phyloP scores from a whole-genome alignment of 2,329 filamentous ascomycete genomes.

The Colletotrichum cordylinicola region DNA sequence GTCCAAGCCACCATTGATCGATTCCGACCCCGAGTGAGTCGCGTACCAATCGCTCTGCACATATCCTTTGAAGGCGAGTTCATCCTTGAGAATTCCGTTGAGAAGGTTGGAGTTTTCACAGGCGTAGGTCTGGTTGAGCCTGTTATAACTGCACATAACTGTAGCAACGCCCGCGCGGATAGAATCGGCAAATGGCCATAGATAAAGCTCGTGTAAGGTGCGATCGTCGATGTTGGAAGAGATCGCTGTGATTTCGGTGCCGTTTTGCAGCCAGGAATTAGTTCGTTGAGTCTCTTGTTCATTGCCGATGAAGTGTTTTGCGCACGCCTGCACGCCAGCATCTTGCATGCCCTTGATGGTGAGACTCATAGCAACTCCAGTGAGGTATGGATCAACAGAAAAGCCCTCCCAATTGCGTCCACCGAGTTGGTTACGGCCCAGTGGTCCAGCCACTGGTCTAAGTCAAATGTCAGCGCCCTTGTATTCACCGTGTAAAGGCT shows the following conservation, averaged over 20 bases:
- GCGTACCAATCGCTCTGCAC: conserved; percentile 74
- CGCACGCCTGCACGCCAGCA: conserved; percentile 41
- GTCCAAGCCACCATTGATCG: conserved; percentile 73
- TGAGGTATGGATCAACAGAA: conserved; percentile 77
- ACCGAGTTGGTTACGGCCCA: conserved; percentile 75
- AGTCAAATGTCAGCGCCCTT: neutral
- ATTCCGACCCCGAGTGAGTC: conserved; percentile 74
- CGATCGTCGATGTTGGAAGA: conserved; percentile 68
- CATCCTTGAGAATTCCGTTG: conserved; percentile 70
- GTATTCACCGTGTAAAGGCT: neutral
- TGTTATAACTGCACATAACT: conserved; percentile 78
- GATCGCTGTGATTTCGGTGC: conserved; percentile 54
- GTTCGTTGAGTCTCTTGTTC: conserved; percentile 70
- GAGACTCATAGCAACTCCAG: conserved; percentile 67
- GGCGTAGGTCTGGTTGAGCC: conserved; percentile 71
- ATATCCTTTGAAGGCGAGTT: conserved; percentile 74
- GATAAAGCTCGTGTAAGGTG: conserved; percentile 70
- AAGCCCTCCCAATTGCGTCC: conserved; percentile 89
- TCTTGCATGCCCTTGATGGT: conserved; percentile 65
- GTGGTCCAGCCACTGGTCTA: conserved; percentile 72
- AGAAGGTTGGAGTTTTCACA: conserved; percentile 68
- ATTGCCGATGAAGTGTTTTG: conserved; percentile 69
- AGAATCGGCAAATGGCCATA: conserved; percentile 74
- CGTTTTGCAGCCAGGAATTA: conserved; percentile 47
- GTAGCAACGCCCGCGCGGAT: conserved; percentile 69